Base-by-base conservation (phyloP, 1,284 basidiomycete species). In the Mycocalia duriaeana region DNA sequence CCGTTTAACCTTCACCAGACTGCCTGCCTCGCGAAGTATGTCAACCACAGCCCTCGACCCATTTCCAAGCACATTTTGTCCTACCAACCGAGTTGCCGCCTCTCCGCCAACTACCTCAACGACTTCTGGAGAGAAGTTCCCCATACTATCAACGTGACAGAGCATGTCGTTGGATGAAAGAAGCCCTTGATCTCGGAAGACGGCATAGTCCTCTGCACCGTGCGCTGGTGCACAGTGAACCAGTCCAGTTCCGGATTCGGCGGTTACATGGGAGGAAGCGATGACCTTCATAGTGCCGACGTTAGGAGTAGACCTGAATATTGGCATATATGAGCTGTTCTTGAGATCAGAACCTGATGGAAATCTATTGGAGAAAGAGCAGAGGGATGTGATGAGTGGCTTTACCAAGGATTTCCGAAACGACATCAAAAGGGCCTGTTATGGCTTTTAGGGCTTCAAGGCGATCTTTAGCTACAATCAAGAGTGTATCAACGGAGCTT, bases 151-250 rank as follows among this genome's bases (percentile, higher is more conserved):
- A 19, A 99, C 89, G 44, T 94, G 91, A 54, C 89, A 94, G 7
- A 82, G 42, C 50, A 85, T 69, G 20, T 66, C 66, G 2, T 67
- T 55, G 5, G 68, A 61, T 5, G 68, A 62, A 13, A 82, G 60
- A 8, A 81, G 68, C 18, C 70, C 74, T 3, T 76, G 65, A 23
- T 67, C 52, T 46, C 74, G 76, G 68, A 90, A 91, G 2, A 81
- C 75, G 19, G 78, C 73, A 60, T 97, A 98, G 64, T 99, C 96
- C 54, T 99, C 95, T 11, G 82, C 77, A 24, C 95, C 95, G 57
- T 99, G 96, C 0, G 92, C 94, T 4, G 95, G 94, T 0, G 95
- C 95, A 51, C 88, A 91, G 61, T 99, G 95, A 0, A 99, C 96
- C 1, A 98, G 77, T 26, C 95, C 95, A 1, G 95, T 98, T n/a